These are phyloP conservation scores for Houttuynia cordata DNA, from an alignment of 164 flowering plant species.

Conservation along the genomic window DNA sequence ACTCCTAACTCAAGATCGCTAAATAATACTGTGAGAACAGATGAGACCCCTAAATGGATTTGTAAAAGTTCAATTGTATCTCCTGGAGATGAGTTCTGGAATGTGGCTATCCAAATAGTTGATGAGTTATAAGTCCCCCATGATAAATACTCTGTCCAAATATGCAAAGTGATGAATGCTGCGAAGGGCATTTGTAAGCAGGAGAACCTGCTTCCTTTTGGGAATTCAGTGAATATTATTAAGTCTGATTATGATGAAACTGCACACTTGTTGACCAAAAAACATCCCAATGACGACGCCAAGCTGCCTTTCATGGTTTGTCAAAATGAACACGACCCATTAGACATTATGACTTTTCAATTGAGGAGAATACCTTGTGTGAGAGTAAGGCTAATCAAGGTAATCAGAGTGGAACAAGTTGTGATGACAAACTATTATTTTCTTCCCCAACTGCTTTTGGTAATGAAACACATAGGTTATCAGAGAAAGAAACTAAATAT, in stretches of 20 bases:
- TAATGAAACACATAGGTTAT: constrained; percentile 1
- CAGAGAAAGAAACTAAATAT: constrained; percentile 13
- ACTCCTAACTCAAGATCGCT: constrained; percentile 13
- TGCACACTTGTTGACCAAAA: constrained; percentile 11
- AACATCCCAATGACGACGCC: constrained; percentile 9
- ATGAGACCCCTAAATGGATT: constrained; percentile 50
- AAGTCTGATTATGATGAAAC: constrained; percentile 3
- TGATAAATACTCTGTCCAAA: constrained; percentile 15
- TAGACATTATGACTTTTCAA: constrained; percentile 72
- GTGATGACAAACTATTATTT: not conserved
- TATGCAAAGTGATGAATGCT: constrained; percentile 10
- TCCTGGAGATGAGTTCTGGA: constrained; percentile 95
- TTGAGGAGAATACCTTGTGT: constrained; percentile 40
- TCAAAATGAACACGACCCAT: constrained; percentile 54
- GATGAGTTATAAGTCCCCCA: constrained; percentile 49
- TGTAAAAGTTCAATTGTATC: constrained; percentile 67
- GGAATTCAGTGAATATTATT: constrained; percentile 3
- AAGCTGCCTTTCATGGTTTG: constrained; percentile 2
- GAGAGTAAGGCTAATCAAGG: constrained; percentile 9
- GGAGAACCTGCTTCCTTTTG: constrained; percentile 7
- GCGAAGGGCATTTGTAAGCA: constrained; percentile 9
- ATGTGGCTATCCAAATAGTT: constrained; percentile 78
- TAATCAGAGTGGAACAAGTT: constrained; percentile 1
- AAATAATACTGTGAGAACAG: constrained; percentile 14
- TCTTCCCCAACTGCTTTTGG: not conserved